phyloP scores from a whole-genome alignment of 805 yeast genomes.

The Kuraishia piskuri region DNA sequence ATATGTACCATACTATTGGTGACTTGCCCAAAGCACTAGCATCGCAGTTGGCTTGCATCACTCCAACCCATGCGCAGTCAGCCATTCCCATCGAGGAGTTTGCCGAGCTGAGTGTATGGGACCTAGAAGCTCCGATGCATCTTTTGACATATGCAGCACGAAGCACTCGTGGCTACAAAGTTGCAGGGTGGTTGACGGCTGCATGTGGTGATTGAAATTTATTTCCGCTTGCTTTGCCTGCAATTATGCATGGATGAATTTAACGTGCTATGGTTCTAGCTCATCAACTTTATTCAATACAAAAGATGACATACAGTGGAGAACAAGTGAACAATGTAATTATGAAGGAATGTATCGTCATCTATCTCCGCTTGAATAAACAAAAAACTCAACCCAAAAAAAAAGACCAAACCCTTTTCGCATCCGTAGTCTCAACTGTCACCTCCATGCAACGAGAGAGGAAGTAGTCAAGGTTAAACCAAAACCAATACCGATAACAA shows the following conservation, averaged over 20 bases:
- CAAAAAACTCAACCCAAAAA: background rate
- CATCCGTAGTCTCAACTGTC: background rate
- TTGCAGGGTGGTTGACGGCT: no score
- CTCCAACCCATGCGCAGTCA: background rate
- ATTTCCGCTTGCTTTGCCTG: background rate
- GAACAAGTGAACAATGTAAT: background rate
- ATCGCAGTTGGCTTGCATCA: no score
- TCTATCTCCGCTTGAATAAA: background rate
- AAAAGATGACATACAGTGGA: no score
- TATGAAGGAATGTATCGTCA: background rate
- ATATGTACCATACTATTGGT: no score
- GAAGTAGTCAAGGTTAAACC: background rate
- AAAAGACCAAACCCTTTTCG: background rate
- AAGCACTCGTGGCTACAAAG: background rate
- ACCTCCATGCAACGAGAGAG: background rate
- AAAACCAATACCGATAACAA: background rate
- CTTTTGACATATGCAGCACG: background rate
- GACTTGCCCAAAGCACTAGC: background rate
- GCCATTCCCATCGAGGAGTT: background rate
- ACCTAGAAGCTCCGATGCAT: background rate
- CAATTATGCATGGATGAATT: no score
- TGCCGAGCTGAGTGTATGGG: background rate
- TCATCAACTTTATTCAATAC: background rate
- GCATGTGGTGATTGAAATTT: no score
- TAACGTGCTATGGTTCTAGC: no score